These are phyloP conservation scores for Rhizopus stolonifer DNA, from an alignment of 371 early-diverging fungal genomes.

Conservation along the genomic window DNA sequence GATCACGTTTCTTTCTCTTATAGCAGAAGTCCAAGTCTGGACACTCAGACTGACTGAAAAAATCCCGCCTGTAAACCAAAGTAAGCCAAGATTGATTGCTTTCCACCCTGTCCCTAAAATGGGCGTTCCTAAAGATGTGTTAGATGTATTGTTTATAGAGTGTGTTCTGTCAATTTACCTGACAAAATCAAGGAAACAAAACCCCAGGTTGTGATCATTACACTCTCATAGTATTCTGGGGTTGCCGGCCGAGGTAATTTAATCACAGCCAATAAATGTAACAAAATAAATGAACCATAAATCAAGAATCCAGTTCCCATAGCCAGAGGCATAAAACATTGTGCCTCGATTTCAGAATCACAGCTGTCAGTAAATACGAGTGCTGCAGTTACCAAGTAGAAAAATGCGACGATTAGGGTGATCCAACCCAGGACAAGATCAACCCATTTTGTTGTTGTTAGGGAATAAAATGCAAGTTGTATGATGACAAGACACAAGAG, in stretches of 20 bases:
- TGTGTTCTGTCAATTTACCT: slow-evolving; percentile 20
- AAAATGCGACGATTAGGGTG: slow-evolving; percentile 21
- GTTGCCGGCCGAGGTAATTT: slow-evolving; percentile 39
- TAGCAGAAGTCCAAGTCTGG: slow-evolving; percentile 29
- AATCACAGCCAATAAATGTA: slow-evolving; percentile 38
- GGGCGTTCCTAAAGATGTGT: slow-evolving; percentile 25
- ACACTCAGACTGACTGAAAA: slow-evolving; percentile 30
- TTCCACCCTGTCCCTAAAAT: slow-evolving; percentile 29
- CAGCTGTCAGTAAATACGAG: slow-evolving; percentile 34
- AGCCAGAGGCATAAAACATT: slow-evolving; percentile 34
- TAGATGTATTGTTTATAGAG: too few relatives aligned
- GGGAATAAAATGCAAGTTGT: slow-evolving; percentile 11
- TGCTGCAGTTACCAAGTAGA: slow-evolving; percentile 28
- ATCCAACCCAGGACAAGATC: slow-evolving; percentile 38
- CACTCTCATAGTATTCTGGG: slow-evolving; percentile 48
- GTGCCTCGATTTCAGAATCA: slow-evolving; percentile 7
- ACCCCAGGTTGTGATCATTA: slow-evolving; percentile 42
- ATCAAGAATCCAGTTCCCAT: slow-evolving; percentile 45
- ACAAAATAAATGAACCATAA: slow-evolving; percentile 33
- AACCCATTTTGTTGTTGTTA: slow-evolving; percentile 18
- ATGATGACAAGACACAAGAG: slow-evolving; percentile 12
- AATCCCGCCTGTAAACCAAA: slow-evolving; percentile 34
- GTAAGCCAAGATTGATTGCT: slow-evolving; percentile 28
- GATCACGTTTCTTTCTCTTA: slow-evolving; percentile 27
- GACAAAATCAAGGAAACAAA: slow-evolving; percentile 21